Evolutionary conservation across 2,329 filamentous ascomycete species (phyloP), one percentile per base, ranked within the genome.

Genomic region (Penicillium griseofulvum): DNA sequence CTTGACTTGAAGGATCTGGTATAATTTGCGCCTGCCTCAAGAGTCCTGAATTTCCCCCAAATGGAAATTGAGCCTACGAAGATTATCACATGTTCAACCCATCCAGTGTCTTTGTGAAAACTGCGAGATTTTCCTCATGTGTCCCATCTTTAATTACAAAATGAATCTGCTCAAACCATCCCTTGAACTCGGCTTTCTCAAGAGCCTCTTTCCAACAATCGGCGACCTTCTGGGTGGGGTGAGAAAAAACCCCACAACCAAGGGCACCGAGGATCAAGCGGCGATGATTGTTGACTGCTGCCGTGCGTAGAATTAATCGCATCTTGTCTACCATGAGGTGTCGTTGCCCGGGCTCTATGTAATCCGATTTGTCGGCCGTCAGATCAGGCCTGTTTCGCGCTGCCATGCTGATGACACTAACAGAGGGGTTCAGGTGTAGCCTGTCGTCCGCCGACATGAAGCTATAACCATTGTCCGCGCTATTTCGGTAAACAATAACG

Each of bases 171-270:
- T 81, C 74, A 82, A 85, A 88, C 83, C 86, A 87, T 1, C 84
- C 83, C 37, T 71, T 63, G 60, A 88, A 88, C 72, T 90, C 86
- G 0, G 58, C 36, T 65, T 89, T 85, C 29, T 66, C 54, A 52
- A 89, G 72, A 33, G 88, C 84, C 63, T 85, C 80, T 28, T 75
- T 67, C 79, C 86, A 90, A 61, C 85, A 86, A 33, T 73, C 56
- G 2, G 83, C 86, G n/a, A 90, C 82, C 57, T 85, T 83, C 31
- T 74, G 71, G 0, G 78, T 77, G 9, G 87, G 87, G 66, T 89
- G 88, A 0, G 62, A 63, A 67, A 88, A 89, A 0, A 81, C 85
- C 4, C 87, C 87, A 62, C 87, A 90, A 0, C 87, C 87, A 47
- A 90, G 66, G 0, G 87, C 87, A 0, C 87, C 87, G 1, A 91